Evolutionary conservation across 176 grass and related monocot genomes (phyloP), one percentile per base, ranked within the genome.

Genomic region (Rhynchospora tenuis): DNA sequence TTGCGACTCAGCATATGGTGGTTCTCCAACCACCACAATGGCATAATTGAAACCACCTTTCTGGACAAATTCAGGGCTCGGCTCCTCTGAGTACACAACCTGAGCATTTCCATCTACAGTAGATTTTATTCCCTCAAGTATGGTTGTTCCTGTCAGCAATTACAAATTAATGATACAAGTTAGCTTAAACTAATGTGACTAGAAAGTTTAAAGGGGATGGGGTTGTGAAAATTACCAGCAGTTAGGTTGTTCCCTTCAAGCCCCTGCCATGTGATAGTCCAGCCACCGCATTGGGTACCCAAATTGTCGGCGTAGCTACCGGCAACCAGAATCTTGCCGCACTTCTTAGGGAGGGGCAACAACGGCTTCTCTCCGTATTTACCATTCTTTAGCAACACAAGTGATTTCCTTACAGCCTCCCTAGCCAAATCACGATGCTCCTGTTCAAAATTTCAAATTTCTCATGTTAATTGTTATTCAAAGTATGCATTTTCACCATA

Each of bases 211-310:
- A 47, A 64, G 55, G 73, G 0, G 19, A 58, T 64, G 13, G 24
- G 5, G 12, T 43, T 13, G 64, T 28, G 71, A 78, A 79, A 69
- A 11, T 59, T 50, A 86, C 91, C 91, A 19, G 38, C 29, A 47
- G 91, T 92, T 72, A 89, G 65, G 62, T 93, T 74, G 62, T 84
- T 91, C 5, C 91, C 91, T 11, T 44, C 55, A 14, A 24, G 23
- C 19, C 94, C 94, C 4, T 91, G 91, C 94, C 89, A 93, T 54
- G 76, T 78, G 10, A 91, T 91, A 63, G 94, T 97, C 94, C 91
- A 97, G 16, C 94, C 94, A 50, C 94, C 89, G 19, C 94, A 93
- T 57, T 97, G 94, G 55, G 78, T 86, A 43, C 94, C 91, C 58
- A 91, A 86, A 59, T 97, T 78, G 55, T 93, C 73, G 14, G 91